Percentiles rank a stretch among this genome's conserved stretches.
These are phyloP conservation scores for Coffea humblotiana DNA, from an alignment of 305 asterid genomes.

Conservation along the genomic window DNA sequence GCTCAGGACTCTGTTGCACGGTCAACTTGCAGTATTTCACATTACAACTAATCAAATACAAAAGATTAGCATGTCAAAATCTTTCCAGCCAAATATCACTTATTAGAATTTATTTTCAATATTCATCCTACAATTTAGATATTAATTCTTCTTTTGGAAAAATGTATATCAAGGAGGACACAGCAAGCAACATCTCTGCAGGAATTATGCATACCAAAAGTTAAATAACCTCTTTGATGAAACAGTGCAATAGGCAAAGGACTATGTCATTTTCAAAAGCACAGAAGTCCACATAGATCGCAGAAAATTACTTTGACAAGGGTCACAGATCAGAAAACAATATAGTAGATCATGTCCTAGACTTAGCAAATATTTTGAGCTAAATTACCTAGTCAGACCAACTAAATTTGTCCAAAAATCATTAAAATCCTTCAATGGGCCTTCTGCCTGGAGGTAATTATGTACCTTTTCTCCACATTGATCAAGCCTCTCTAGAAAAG, in stretches of 20 bases:
- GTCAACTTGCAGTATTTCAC: background rate
- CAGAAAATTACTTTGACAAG: too few species aligned
- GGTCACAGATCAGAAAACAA: background rate
- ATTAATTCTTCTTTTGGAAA: background rate
- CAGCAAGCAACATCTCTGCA: background rate
- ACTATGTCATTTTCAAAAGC: background rate
- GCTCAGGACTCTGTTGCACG: background rate
- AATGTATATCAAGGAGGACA: background rate
- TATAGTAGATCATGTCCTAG: background rate
- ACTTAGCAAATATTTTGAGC: background rate
- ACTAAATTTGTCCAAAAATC: constrained; percentile 87
- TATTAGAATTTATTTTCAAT: background rate
- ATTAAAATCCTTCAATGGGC: constrained; percentile 62
- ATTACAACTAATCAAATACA: background rate
- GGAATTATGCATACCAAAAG: background rate
- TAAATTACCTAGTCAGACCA: constrained; percentile 70
- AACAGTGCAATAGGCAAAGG: background rate
- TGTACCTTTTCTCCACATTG: constrained; percentile 85
- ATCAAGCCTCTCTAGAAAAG: constrained; percentile 93
- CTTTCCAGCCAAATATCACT: background rate
- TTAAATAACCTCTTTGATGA: background rate
- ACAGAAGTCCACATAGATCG: background rate
- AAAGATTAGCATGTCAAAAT: background rate
- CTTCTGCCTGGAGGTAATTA: constrained; percentile 50
- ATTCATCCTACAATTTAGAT: background rate